Evolutionary conservation across 2,329 filamentous ascomycete species (phyloP).

Genomic region (Penicillium sp.): DNA sequence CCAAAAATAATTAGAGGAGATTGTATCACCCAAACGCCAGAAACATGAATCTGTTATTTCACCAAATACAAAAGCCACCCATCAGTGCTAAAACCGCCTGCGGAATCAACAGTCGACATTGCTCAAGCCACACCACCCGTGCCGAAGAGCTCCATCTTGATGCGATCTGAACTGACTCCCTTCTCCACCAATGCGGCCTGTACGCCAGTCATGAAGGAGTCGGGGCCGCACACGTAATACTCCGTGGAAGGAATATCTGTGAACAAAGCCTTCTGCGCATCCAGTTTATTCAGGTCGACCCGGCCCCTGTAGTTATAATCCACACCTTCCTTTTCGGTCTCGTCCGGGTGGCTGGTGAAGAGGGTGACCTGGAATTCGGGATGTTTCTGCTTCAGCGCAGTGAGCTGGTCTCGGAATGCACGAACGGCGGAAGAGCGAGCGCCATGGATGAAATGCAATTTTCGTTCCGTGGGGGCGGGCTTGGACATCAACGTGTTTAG

Average conservation of each 20-base stretch:
- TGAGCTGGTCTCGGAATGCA: constrained; percentile 52
- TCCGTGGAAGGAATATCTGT: constrained; percentile 50
- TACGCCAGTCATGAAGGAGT: constrained; percentile 61
- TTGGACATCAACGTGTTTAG: constrained; percentile 47
- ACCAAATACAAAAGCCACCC: too few species aligned
- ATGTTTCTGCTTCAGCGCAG: constrained; percentile 38
- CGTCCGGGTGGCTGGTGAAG: constrained; percentile 51
- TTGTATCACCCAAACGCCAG: constrained; percentile 5
- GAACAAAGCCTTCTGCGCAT: constrained; percentile 50
- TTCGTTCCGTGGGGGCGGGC: constrained; percentile 41
- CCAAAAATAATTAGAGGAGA: constrained; percentile 1
- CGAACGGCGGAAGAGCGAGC: constrained; percentile 43
- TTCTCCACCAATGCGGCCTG: constrained; percentile 47
- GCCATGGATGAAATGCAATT: constrained; percentile 56
- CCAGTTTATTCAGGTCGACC: constrained; percentile 53
- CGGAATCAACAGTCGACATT: too few species aligned
- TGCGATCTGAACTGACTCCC: constrained; percentile 54
- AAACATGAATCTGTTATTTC: too few species aligned
- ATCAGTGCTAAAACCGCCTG: not conserved
- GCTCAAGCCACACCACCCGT: constrained; percentile 42
- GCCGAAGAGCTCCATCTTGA: constrained; percentile 64
- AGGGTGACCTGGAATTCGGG: constrained; percentile 49
- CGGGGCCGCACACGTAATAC: constrained; percentile 69
- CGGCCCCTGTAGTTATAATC: constrained; percentile 57
- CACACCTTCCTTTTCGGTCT: constrained; percentile 45